Percentiles rank a stretch among this genome's conserved stretches.
These are phyloP conservation scores for Jacaranda mimosifolia DNA, from an alignment of 257 asterid species.

Conservation along the genomic window DNA sequence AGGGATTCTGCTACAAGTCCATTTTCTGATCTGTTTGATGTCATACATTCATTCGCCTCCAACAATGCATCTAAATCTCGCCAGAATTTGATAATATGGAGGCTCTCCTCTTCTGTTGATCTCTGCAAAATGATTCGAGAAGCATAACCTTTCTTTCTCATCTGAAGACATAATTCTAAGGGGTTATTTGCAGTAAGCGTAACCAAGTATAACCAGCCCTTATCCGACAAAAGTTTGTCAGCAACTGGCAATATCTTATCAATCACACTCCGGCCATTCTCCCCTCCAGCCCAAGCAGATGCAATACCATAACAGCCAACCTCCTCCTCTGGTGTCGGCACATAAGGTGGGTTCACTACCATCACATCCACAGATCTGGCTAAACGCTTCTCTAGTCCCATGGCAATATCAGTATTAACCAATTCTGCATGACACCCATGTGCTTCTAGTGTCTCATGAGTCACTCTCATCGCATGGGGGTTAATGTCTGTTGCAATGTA, in stretches of 20 bases:
- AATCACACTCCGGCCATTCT: constrained; percentile 80
- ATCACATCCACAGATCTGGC: constrained; percentile 75
- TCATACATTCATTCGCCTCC: constrained; percentile 54
- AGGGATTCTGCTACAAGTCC: constrained; percentile 36
- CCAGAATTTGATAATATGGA: constrained; percentile 88
- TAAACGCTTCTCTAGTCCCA: constrained; percentile 70
- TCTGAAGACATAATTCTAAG: constrained; percentile 69
- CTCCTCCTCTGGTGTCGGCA: constrained; percentile 96
- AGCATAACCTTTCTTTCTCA: constrained; percentile 88
- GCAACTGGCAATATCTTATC: constrained; percentile 90
- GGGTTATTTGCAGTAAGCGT: constrained; percentile 79
- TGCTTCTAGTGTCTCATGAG: constrained; percentile 71
- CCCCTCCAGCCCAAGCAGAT: constrained; percentile 97
- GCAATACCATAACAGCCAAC: constrained; percentile 85
- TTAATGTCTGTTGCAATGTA: constrained; percentile 86
- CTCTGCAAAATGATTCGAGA: constrained; percentile 81
- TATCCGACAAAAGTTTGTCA: constrained; percentile 77
- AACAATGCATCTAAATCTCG: constrained; percentile 57
- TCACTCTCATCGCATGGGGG: constrained; percentile 76
- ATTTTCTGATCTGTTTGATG: constrained; percentile 36
- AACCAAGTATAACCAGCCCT: constrained; percentile 90
- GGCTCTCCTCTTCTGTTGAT: constrained; percentile 96
- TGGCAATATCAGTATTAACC: constrained; percentile 73
- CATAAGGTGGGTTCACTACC: constrained; percentile 97
- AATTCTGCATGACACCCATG: constrained; percentile 81